Percentiles rank a stretch among this genome's conserved stretches.
These are phyloP conservation scores for Penicillium sp. DNA, from an alignment of 2,329 filamentous ascomycete genomes.

Conservation along the genomic window DNA sequence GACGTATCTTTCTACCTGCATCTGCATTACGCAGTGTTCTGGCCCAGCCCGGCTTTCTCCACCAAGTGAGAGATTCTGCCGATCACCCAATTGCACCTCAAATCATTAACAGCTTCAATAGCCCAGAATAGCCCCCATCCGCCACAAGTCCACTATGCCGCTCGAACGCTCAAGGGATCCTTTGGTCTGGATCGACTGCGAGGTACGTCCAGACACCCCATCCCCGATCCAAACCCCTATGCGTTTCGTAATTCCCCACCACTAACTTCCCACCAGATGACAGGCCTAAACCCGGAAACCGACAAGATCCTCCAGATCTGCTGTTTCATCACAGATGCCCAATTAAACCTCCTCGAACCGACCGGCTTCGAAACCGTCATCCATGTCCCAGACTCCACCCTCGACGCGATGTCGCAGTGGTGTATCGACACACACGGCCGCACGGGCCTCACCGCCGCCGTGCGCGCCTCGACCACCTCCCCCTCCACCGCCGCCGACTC, in stretches of 20 bases:
- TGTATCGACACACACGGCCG: conserved; percentile 75
- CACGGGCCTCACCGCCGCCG: conserved; percentile 77
- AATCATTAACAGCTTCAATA: conserved; percentile 11
- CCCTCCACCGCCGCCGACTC: conserved; percentile 68
- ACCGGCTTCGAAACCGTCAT: conserved; percentile 77
- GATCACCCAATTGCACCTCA: conserved; percentile 2
- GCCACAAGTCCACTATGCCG: conserved; percentile 35
- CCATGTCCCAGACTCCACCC: conserved; percentile 66
- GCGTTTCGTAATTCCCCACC: background rate
- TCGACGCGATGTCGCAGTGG: conserved; percentile 85
- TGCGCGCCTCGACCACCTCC: conserved; percentile 69
- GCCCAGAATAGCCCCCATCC: background rate
- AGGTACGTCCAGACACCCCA: conserved; percentile 43
- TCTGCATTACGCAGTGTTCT: conserved; percentile 4
- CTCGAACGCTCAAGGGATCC: conserved; percentile 58
- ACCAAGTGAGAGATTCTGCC: conserved; percentile 21
- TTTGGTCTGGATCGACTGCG: conserved; percentile 83
- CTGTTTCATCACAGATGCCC: conserved; percentile 82
- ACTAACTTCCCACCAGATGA: conserved; percentile 67
- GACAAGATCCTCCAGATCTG: conserved; percentile 90
- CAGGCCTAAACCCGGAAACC: conserved; percentile 71
- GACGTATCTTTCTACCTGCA: background rate
- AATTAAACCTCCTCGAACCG: conserved; percentile 72
- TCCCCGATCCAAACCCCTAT: background rate
- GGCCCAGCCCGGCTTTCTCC: conserved; percentile 26